A percentile compares a stretch with the other conserved stretches of the same genome.
phyloP scores from a whole-genome alignment of 805 yeast species.

The Spathaspora arborariae region DNA sequence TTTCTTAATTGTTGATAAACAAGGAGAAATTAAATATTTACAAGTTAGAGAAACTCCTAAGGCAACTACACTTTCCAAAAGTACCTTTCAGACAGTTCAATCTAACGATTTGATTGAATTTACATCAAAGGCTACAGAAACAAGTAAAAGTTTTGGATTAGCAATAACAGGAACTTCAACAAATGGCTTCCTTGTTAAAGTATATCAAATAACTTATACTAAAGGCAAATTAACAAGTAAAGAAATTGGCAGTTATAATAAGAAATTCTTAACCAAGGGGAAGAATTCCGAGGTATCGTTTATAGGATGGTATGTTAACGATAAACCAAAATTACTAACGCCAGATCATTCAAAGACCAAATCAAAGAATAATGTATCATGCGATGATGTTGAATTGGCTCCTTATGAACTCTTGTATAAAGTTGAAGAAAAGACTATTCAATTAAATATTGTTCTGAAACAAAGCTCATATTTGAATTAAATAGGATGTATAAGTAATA shows the following conservation, averaged over 20 bases:
- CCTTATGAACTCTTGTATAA: conserved; percentile 16
- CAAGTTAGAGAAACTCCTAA: not conserved
- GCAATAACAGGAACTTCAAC: conserved; percentile 10
- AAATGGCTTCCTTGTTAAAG: conserved; percentile 9
- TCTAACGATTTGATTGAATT: conserved; percentile 14
- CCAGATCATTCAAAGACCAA: not conserved
- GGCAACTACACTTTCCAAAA: not conserved
- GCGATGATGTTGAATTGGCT: conserved; percentile 10
- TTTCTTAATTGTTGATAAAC: conserved; percentile 5
- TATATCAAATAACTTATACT: conserved; percentile 12
- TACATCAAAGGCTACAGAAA: conserved; percentile 5
- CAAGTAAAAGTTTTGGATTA: conserved; percentile 14
- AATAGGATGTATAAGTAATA: not conserved
- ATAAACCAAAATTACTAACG: not conserved
- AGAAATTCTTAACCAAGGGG: conserved; percentile 8
- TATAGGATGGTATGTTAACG: conserved; percentile 6
- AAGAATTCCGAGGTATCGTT: conserved; percentile 1
- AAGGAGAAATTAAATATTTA: not conserved
- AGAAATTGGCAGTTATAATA: conserved; percentile 16
- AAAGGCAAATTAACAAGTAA: conserved; percentile 7
- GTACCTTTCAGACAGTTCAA: conserved; percentile 1
- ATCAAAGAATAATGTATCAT: not conserved
- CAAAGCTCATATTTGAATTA: conserved; percentile 1
- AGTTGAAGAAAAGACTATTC: conserved; percentile 11
- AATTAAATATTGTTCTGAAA: conserved; percentile 16